Percentiles rank a stretch among this genome's conserved stretches.
Evolutionary conservation across 495 filamentous ascomycete species (phyloP).

Genomic region (Xylaria bambusicola): DNA sequence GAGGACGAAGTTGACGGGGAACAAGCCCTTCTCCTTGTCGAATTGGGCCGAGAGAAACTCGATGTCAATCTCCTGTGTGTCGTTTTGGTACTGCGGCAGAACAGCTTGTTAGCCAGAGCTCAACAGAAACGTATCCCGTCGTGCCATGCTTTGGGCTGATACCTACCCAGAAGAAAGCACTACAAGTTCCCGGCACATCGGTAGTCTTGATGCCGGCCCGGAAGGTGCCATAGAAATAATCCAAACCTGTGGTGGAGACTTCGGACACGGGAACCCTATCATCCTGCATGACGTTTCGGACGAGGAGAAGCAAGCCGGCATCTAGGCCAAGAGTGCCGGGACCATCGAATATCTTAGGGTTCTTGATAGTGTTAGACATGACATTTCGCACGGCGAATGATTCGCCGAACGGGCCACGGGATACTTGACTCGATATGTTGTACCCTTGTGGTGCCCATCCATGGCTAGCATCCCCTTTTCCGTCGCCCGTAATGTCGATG

Average conservation of each 20-base stretch:
- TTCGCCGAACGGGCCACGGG: slow-evolving; percentile 68
- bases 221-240: slow-evolving; percentile 67
- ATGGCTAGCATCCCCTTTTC: slow-evolving; percentile 20
- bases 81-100: slow-evolving; percentile 63
- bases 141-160: too few species aligned
- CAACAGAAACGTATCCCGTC: not conserved
- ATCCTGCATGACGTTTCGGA: slow-evolving; percentile 48
- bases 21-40: slow-evolving; percentile 43
- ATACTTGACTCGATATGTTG: slow-evolving; percentile 52
- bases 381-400: slow-evolving; percentile 57
- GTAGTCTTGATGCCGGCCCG: slow-evolving; percentile 66
- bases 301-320: slow-evolving; percentile 62
- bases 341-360: slow-evolving; percentile 37
- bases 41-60: slow-evolving; percentile 69
- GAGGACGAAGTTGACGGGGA: slow-evolving; percentile 70
- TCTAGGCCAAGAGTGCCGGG: slow-evolving; percentile 48
- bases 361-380: slow-evolving; percentile 51
- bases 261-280: slow-evolving; percentile 62
- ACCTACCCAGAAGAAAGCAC: slow-evolving; percentile 74
- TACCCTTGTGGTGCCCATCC: slow-evolving; percentile 65
- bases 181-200: slow-evolving; percentile 63
- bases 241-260: slow-evolving; percentile 55
- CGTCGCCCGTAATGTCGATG: slow-evolving; percentile 52
- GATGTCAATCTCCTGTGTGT: slow-evolving; percentile 79
- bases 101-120: not conserved